A percentile compares a stretch with the other conserved stretches of the same genome.
phyloP scores from a whole-genome alignment of 2,329 filamentous ascomycete species.

The Fusarium pseudoanthophilum region DNA sequence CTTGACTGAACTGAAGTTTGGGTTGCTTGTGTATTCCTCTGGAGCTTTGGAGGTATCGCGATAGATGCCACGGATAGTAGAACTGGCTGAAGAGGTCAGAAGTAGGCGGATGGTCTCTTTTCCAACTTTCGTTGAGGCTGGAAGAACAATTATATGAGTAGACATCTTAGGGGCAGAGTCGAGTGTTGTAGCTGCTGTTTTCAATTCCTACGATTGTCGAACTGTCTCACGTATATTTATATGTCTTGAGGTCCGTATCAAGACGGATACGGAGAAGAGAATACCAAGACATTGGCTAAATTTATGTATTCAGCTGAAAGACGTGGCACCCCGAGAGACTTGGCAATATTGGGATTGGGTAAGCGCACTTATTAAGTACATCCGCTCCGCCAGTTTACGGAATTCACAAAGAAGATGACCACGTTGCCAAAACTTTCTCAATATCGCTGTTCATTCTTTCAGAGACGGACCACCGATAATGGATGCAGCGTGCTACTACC shows the following conservation, averaged over 20 bases:
- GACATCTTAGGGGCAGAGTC: slow-evolving; percentile 34
- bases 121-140: slow-evolving; percentile 47
- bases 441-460: not conserved
- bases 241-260: not conserved
- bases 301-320: not conserved
- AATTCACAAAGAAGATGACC: not conserved
- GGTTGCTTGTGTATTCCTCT: slow-evolving; percentile 40
- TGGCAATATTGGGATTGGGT: not conserved
- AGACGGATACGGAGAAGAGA: not conserved
- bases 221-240: not conserved
- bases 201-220: not conserved
- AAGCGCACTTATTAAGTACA: not conserved
- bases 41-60: slow-evolving; percentile 44
- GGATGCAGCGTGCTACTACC: rapidly evolving
- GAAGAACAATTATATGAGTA: slow-evolving; percentile 45
- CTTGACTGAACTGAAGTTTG: slow-evolving; percentile 42
- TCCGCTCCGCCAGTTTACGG: not conserved
- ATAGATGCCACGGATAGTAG: slow-evolving; percentile 45
- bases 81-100: slow-evolving; percentile 32
- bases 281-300: not conserved
- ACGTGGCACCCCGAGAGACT: not conserved
- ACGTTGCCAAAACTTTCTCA: not conserved
- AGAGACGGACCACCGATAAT: no score
- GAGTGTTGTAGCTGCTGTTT: not conserved
- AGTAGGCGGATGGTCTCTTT: slow-evolving; percentile 43